Evolutionary conservation across 1,139 yeast genomes (phyloP), one percentile per base, ranked within the genome.

Genomic region (Saccharomyces hybrid): DNA sequence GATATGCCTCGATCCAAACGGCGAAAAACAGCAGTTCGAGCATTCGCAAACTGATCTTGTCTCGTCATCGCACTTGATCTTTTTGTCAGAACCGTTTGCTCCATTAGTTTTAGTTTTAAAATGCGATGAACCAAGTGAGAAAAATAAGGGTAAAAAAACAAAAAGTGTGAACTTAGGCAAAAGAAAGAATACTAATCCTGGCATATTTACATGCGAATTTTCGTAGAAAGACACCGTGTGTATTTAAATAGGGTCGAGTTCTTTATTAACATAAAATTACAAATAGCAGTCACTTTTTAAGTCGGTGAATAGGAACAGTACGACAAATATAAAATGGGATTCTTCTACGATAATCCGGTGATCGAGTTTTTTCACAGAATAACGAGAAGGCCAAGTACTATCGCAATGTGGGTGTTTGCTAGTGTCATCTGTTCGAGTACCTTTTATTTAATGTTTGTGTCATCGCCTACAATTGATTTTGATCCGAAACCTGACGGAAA

Each of bases 351-450:
- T 48, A 67, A 66, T 54, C 61, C 68, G 5, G 59, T 67, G n/a
- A 58, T 67, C 49, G 67, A 63, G 48, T 61, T 60, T 49, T 58
- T 57, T 47, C 66, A 65, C 47, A 60, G 60, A 47, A 38, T 63
- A 2, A 49, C 52, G 3, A 60, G 65, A 46, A 59, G 55, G 32
- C 71, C 71, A 25, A 57, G 62, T 34, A 60, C 65, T 42, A 52
- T 64, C n/a, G 49, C 65, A 38, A 66, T 67, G 70, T 67, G 71
- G 70, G 52, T 65, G 13, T 67, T 67, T 54, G 66, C 69, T 1
- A 69, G 69, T 11, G 53, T 67, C 8, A 58, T 67, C 14, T 61
- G 65, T 3, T 53, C 62, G 2, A 62, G 69, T 53, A 60, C 69
- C 5, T 25, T 62, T 6, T 65, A 62, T 52, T 48, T 63, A 54